Percentiles rank a stretch among this genome's conserved stretches.
phyloP scores from a whole-genome alignment of 345 rosid genomes.

The Iberis pinnata region DNA sequence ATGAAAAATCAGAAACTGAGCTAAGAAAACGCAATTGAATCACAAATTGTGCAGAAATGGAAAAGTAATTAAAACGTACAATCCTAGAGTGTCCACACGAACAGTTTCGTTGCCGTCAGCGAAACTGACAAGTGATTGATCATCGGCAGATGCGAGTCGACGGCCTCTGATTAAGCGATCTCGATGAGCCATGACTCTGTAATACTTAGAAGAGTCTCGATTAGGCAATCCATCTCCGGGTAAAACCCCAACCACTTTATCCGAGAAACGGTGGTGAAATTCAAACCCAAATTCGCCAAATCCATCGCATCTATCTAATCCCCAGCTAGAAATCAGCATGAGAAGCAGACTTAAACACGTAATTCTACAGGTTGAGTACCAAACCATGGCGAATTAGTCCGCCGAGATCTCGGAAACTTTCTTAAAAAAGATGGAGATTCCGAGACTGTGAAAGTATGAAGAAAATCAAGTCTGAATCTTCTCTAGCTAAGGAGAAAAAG shows the following conservation, averaged over 20 bases:
- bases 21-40: slow-evolving; percentile 25
- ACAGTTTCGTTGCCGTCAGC: slow-evolving; percentile 58
- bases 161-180: slow-evolving; percentile 71
- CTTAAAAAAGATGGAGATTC: not conserved
- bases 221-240: slow-evolving; percentile 56
- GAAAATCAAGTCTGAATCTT: not conserved
- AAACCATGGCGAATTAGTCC: slow-evolving; percentile 22
- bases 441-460: not conserved
- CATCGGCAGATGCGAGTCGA: slow-evolving; percentile 36
- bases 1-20: not conserved
- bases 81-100: slow-evolving; percentile 50
- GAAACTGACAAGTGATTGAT: slow-evolving; percentile 59
- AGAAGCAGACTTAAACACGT: slow-evolving; percentile 3
- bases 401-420: slow-evolving; percentile 32
- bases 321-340: slow-evolving; percentile 14
- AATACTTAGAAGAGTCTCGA: slow-evolving; percentile 58
- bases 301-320: slow-evolving; percentile 23
- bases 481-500: not conserved
- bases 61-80: no score
- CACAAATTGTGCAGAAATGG: no score
- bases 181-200: slow-evolving; percentile 58
- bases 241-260: slow-evolving; percentile 56
- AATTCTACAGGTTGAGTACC: slow-evolving; percentile 22
- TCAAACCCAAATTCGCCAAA: slow-evolving; percentile 58
- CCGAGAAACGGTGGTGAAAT: slow-evolving; percentile 78